Evolutionary conservation across 805 yeast species (phyloP), one percentile per base, ranked within the genome.

Genomic region (Candida montana): DNA sequence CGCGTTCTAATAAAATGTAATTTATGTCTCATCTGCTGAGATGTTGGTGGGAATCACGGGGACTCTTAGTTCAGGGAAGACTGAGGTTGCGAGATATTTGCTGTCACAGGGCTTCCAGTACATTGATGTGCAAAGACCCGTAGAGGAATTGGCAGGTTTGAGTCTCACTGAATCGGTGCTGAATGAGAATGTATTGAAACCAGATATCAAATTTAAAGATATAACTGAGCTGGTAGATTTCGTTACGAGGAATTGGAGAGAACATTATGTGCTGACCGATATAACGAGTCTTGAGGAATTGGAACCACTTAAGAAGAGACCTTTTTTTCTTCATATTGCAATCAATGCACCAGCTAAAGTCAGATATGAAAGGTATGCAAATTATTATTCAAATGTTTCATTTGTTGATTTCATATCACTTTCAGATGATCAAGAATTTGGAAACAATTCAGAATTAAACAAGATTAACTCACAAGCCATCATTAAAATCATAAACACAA

Each of bases 41-140:
- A 85, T 85, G 95, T 67, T 86, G 32, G 73, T 85, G 19, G 93
- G 91, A 3, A 68, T 85, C 5, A 77, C 90, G 0, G 95, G 95
- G 0, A 73, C 87, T 0, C 53, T 72, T 1, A 69, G 79, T 33
- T 71, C 89, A 13, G 95, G 95, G 1, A 77, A 80, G 51, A 68
- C 77, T 2, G 81, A 78, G 44, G 78, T 81, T 2, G 79, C 79
- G 1, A 61, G 75, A 33, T 83, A 77, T 55, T 63, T 85, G 37
- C 63, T 67, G 3, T 62, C 62, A 35, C 77, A 73, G 44, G 85
- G 83, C 15, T 81, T 80, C 61, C 49, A 55, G 34, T 53, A 47
- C 45, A 54, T 75, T 16, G 58, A 57, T 15, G 49, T 55, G 20
- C 53, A 39, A 39, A 29, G 50, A 35, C 39, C 29, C 7, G n/a